Conservation (phyloP, 1,139 yeast genomes). For the Meyerozyma guilliermondii region DNA sequence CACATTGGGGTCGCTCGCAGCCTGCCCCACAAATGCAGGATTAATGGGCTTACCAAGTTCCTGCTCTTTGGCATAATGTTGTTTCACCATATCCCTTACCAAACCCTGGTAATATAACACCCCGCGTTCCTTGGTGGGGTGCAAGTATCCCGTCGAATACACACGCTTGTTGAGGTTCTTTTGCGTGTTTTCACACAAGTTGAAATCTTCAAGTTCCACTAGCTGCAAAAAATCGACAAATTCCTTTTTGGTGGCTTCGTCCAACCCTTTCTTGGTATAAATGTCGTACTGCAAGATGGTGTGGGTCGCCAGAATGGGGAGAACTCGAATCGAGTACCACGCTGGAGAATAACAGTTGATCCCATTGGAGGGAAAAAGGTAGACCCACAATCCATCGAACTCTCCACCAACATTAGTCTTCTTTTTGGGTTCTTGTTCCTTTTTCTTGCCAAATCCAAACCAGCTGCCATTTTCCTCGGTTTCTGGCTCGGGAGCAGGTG, state of each 20-base stretch:
- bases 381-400: slow-evolving; percentile 58
- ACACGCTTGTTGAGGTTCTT: slow-evolving; percentile 57
- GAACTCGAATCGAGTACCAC: slow-evolving; percentile 58
- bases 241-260: slow-evolving; percentile 47
- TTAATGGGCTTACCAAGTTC: slow-evolving; percentile 39
- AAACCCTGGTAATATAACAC: slow-evolving; percentile 53
- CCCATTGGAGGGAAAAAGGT: slow-evolving; percentile 54
- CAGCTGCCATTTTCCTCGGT: slow-evolving; percentile 35
- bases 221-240: slow-evolving; percentile 59
- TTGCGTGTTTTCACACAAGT: slow-evolving; percentile 54
- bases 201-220: slow-evolving; percentile 57
- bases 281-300: slow-evolving; percentile 57
- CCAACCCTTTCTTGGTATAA: slow-evolving; percentile 55
- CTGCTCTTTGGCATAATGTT: slow-evolving; percentile 43
- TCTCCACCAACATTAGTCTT: slow-evolving; percentile 52
- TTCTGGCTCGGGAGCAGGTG: slow-evolving; percentile 76
- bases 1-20: slow-evolving; percentile 34
- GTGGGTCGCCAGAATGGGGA: slow-evolving; percentile 48
- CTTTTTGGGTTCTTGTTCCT: slow-evolving; percentile 14
- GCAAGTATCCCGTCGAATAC: slow-evolving; percentile 52
- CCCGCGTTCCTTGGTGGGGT: slow-evolving; percentile 55
- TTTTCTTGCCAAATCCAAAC: slow-evolving; percentile 47
- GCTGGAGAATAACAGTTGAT: slow-evolving; percentile 63
- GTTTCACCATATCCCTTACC: slow-evolving; percentile 55
- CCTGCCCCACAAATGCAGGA: slow-evolving; percentile 46